Base-by-base conservation (phyloP, 352 stramenopile species). In the Globisporangium radiosum region DNA sequence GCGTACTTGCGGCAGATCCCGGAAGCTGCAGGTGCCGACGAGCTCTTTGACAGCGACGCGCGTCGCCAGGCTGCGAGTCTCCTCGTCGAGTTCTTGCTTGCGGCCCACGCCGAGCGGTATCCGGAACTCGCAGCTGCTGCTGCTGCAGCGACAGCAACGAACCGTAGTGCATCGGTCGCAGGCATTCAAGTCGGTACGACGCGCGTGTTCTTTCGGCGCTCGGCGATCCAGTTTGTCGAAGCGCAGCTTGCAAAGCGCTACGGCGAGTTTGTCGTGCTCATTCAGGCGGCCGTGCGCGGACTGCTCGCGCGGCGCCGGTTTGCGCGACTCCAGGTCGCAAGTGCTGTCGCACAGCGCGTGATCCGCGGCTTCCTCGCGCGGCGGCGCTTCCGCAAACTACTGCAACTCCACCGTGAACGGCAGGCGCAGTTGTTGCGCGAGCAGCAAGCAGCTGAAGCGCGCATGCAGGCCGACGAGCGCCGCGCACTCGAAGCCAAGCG, bases 171-270 rank as follows among this genome's bases (percentile, higher is more conserved):
- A 33, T 33, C 59, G 13, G 78, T 88, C 17, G 75, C 80, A 14
- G 77, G 75, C 1, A 90, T 94, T 38, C 81, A 94, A 72, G 81
- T 94, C 25, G 85, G 85, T 64, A 65, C 85, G 13, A 89, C 81
- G 15, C 80, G 81, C 36, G 81, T 94, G 38, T 94, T 94, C 52
- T 94, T 94, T 66, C 85, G 85, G 40, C 81, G 85, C 5, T 81
- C 80, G 7, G 82, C 81, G 1, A 94, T 94, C 59, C 85, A 94
- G 65, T 92, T 90, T 36, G 85, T 92, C 10, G 85, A 94, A 63
- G 85, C 80, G 10, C 85, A 94, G 63, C 68, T 94, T 8, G 82
- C 85, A 13, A 94, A 94, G 64, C 80, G 85, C 5, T 91, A 94
- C 40, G 82, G 78, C 48, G 85, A 94, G 56, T 92, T 94, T 43